These are phyloP conservation scores for Xenosphaeropsis pyriputrescens DNA, from an alignment of 2,329 filamentous ascomycete genomes.

Conservation along the genomic window DNA sequence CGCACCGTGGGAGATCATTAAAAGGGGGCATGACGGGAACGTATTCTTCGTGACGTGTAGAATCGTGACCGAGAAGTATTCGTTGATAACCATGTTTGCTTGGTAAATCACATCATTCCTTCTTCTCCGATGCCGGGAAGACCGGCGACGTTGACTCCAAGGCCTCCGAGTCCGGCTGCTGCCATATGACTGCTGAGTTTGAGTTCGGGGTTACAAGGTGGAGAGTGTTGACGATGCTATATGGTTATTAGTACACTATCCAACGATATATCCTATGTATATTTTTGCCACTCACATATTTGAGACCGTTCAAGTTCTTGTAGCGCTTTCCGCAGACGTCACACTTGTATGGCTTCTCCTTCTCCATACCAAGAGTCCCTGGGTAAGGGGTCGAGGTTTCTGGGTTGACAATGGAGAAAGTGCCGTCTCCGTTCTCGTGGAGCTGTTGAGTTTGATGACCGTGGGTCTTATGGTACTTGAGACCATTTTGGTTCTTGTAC, in stretches of 20 bases:
- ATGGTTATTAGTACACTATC: slow-evolving; percentile 17
- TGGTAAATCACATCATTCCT: slow-evolving; percentile 19
- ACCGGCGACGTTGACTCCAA: slow-evolving; percentile 21
- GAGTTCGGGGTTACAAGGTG: slow-evolving; percentile 78
- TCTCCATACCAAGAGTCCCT: slow-evolving; percentile 97
- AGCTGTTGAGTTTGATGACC: slow-evolving; percentile 94
- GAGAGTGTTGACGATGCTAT: slow-evolving; percentile 66
- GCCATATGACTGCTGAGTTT: slow-evolving; percentile 25
- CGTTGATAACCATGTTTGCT: too few relatives aligned
- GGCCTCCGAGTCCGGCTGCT: slow-evolving; percentile 14
- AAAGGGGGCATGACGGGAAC: too few relatives aligned
- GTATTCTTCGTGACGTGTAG: too few relatives aligned
- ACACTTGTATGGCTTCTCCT: slow-evolving; percentile 97
- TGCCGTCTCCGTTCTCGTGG: slow-evolving; percentile 92
- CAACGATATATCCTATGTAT: neutral
- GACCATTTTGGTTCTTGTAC: slow-evolving; percentile 97
- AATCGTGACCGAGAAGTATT: too few relatives aligned
- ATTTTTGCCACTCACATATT: slow-evolving; percentile 55
- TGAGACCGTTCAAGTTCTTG: slow-evolving; percentile 96
- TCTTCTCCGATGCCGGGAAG: slow-evolving; percentile 40
- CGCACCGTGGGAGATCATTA: too few relatives aligned
- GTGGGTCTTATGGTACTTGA: slow-evolving; percentile 77
- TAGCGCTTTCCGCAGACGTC: slow-evolving; percentile 96
- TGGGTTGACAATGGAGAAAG: slow-evolving; percentile 95
- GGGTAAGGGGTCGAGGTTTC: slow-evolving; percentile 90